Evolutionary conservation across 2,329 filamentous ascomycete species (phyloP).

Genomic region (Thyridium curvatum): DNA sequence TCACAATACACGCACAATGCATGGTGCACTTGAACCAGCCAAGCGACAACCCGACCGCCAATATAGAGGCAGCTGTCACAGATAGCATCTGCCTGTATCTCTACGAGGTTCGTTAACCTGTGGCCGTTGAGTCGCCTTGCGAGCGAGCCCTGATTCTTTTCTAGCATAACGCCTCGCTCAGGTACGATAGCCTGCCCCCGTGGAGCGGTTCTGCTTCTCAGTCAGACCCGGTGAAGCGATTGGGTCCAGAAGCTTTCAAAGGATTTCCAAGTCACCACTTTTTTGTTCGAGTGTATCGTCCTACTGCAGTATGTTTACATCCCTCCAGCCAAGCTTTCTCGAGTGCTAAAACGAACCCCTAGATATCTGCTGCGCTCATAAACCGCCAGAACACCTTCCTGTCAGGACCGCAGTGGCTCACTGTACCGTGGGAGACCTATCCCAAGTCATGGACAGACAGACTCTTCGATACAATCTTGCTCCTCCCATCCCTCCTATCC

Average conservation of each 20-base stretch:
- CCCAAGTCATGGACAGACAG: slow-evolving; percentile 44
- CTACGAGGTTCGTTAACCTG: slow-evolving; percentile 39
- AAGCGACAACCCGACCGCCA: slow-evolving; percentile 16
- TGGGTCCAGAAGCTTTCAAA: slow-evolving; percentile 39
- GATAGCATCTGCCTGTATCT: slow-evolving; percentile 44
- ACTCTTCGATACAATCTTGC: slow-evolving; percentile 43
- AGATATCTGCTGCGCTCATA: slow-evolving; percentile 43
- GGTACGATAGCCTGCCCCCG: slow-evolving; percentile 16
- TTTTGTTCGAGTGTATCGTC: slow-evolving; percentile 49
- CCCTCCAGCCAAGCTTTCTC: background rate
- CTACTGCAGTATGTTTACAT: slow-evolving; percentile 37
- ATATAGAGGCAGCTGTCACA: slow-evolving; percentile 11
- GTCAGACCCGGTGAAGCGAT: slow-evolving; percentile 27
- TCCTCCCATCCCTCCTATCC: slow-evolving; percentile 39
- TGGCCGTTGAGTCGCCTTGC: too few relatives aligned
- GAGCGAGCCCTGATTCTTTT: too few relatives aligned
- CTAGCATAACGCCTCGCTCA: too few relatives aligned
- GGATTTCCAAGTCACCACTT: slow-evolving; percentile 52
- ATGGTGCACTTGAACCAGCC: slow-evolving; percentile 27
- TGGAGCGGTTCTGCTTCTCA: slow-evolving; percentile 30
- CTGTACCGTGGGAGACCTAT: slow-evolving; percentile 43
- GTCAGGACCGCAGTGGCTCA: slow-evolving; percentile 43
- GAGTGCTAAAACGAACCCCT: background rate
- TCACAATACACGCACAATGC: slow-evolving; percentile 36
- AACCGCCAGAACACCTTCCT: slow-evolving; percentile 44